Evolutionary conservation across 352 stramenopile genomes (phyloP).

Genomic region (Phytophthora pini): DNA sequence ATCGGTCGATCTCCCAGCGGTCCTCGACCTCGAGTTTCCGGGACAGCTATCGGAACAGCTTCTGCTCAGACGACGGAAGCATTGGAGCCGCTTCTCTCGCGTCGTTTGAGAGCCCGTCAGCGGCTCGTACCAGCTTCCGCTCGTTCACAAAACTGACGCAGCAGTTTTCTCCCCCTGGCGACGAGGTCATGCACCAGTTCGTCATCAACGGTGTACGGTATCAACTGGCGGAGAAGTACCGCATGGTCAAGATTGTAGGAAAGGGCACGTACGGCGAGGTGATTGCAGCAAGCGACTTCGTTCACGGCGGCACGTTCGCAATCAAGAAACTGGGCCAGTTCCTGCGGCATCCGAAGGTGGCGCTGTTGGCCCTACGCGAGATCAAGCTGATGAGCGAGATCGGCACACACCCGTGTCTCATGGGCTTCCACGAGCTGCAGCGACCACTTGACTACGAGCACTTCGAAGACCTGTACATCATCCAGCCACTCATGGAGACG

Average conservation of each 20-base stretch:
- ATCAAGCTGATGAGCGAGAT: conserved; percentile 92
- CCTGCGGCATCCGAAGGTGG: conserved; percentile 84
- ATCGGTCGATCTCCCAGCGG: conserved; percentile 47
- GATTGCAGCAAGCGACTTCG: conserved; percentile 88
- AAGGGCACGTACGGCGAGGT: conserved; percentile 92
- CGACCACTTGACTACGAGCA: conserved; percentile 81
- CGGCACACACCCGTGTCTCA: conserved; percentile 74
- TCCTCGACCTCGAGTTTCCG: conserved; percentile 38
- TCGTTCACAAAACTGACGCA: conserved; percentile 49
- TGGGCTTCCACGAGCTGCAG: conserved; percentile 88
- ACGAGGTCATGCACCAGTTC: conserved; percentile 91
- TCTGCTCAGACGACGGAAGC: conserved; percentile 38
- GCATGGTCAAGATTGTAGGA: conserved; percentile 90
- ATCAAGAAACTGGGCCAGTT: conserved; percentile 92
- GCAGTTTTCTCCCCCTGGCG: conserved; percentile 34
- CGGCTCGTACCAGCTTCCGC: conserved; percentile 40
- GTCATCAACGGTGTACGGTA: conserved; percentile 90
- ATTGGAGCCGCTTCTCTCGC: conserved; percentile 21
- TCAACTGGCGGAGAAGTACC: conserved; percentile 86
- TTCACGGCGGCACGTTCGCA: conserved; percentile 84
- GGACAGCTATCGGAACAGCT: conserved; percentile 40
- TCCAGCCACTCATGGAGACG: conserved; percentile 98
- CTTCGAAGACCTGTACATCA: conserved; percentile 98
- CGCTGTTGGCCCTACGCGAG: conserved; percentile 82
- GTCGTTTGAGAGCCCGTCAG: conserved; percentile 27